Evolutionary conservation across 163 green algal genomes (phyloP), one percentile per base, ranked within the genome.

Genomic region (Scenedesmus sp.): DNA sequence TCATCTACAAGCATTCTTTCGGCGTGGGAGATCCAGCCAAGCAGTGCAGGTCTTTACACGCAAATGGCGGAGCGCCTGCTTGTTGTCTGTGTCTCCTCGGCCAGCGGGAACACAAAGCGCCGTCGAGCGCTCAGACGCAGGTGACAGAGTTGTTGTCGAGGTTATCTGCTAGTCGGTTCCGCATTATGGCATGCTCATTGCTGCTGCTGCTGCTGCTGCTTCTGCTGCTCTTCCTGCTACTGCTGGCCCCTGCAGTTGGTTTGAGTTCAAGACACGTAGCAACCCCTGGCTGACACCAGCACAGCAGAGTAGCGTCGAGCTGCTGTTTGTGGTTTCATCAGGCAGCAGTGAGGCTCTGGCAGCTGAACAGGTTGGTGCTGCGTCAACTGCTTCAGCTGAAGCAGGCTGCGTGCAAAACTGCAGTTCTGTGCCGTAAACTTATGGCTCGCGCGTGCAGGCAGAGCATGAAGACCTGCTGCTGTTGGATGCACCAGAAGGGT

Each of bases 401-500:
- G 3, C 70, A 79, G 70, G 70, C 70, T 52, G 23, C 13, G 70
- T 52, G 70, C 70, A 79, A 23, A 5, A 77, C 59, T 64, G 59
- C 59, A 10, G 2, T 52, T 52, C 34, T 52, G 70, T 18, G 6
- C 4, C 23, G 26, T 77, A 3, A 88, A n/a, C 0, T 26, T 55
- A 6, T 52, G 10, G 74, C 8, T 18, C 70, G 70, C 1, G 20
- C 67, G 55, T 88, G 83, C 88, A 95, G 92, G 89, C 79, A 12
- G 57, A 89, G 46, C 88, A 94, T 66, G 89, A 84, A 6, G 95
- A 96, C 76, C 73, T 96, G 9, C 20, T 95, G 4, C 88, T 94
- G 2, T 12, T 96, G 13, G 90, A 96, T 52, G 91, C 92, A 13
- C 86, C 92, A 2, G 93, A 94, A 10, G 95, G 95, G 0, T 96